A percentile compares a stretch with the other conserved stretches of the same genome.
Evolutionary conservation across 2,329 filamentous ascomycete genomes (phyloP).

Genomic region (Paraphaeosphaeria sporulosa): DNA sequence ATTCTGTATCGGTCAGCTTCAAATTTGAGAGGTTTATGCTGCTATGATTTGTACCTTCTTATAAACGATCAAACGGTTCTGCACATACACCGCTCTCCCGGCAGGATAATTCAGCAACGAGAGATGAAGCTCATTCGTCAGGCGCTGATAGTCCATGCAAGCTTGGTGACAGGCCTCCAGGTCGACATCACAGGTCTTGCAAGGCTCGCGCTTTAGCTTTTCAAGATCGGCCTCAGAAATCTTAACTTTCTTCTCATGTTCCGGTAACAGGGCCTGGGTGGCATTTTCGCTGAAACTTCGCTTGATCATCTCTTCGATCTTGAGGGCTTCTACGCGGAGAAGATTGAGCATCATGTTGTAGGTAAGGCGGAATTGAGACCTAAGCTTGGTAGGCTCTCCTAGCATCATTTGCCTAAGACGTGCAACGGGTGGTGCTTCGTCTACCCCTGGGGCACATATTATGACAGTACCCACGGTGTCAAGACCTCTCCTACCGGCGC

Average conservation of each 20-base stretch:
- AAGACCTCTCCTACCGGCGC: slow-evolving; percentile 89
- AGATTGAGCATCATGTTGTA: slow-evolving; percentile 99
- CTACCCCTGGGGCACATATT: slow-evolving; percentile 80
- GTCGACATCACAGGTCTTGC: slow-evolving; percentile 79
- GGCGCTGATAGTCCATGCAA: slow-evolving; percentile 77
- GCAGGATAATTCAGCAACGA: slow-evolving; percentile 80
- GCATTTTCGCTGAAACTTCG: slow-evolving; percentile 98
- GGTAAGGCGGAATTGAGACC: slow-evolving; percentile 94
- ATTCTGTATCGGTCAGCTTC: slow-evolving; percentile 59
- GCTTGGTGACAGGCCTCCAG: slow-evolving; percentile 84
- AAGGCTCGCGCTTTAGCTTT: slow-evolving; percentile 87
- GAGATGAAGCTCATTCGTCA: slow-evolving; percentile 83
- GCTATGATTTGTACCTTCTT: slow-evolving; percentile 60
- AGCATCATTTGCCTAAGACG: slow-evolving; percentile 93
- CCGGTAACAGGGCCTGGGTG: slow-evolving; percentile 89
- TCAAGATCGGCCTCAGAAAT: slow-evolving; percentile 89
- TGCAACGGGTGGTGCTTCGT: slow-evolving; percentile 86
- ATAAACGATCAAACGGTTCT: slow-evolving; percentile 82
- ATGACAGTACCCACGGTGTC: slow-evolving; percentile 95
- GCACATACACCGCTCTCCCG: slow-evolving; percentile 79
- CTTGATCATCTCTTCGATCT: slow-evolving; percentile 99
- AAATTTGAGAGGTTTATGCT: neutral
- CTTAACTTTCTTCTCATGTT: slow-evolving; percentile 95
- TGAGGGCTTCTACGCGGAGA: slow-evolving; percentile 91
- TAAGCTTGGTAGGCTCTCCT: slow-evolving; percentile 91